Percentiles rank a stretch among this genome's conserved stretches.
Evolutionary conservation across 2,329 filamentous ascomycete genomes (phyloP).

Genomic region (Ceratocystis cubensis): DNA sequence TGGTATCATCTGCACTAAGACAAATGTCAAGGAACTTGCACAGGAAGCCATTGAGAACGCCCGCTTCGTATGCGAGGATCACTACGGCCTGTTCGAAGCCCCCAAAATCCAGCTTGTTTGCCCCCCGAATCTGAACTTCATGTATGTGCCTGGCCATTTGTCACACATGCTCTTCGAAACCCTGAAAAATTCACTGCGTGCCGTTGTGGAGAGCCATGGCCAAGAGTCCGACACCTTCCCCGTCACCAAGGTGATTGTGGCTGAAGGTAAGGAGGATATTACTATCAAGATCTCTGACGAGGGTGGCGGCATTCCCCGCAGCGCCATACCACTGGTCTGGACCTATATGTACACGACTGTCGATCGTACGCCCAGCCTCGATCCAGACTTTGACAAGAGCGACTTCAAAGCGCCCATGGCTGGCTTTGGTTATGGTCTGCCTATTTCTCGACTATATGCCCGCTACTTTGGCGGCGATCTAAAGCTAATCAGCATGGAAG

Average conservation of each 20-base stretch:
- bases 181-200: slow-evolving; percentile 92
- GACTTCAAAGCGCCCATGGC: slow-evolving; percentile 99
- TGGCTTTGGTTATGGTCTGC: slow-evolving; percentile 93
- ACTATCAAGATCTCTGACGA: slow-evolving; percentile 98
- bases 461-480: slow-evolving; percentile 95
- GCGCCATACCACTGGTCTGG: slow-evolving; percentile 94
- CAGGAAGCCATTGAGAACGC: slow-evolving; percentile 98
- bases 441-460: slow-evolving; percentile 87
- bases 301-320: slow-evolving; percentile 86
- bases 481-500: slow-evolving; percentile 98
- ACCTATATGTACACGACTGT: slow-evolving; percentile 99
- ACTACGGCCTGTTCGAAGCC: slow-evolving; percentile 93
- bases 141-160: slow-evolving; percentile 98
- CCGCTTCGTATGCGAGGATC: slow-evolving; percentile 96
- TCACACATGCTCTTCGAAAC: slow-evolving; percentile 99
- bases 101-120: slow-evolving; percentile 95
- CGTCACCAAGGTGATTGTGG: slow-evolving; percentile 92
- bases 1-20: slow-evolving; percentile 97
- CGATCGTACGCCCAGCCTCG: slow-evolving; percentile 83
- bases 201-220: slow-evolving; percentile 89
- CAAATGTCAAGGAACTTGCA: slow-evolving; percentile 86
- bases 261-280: slow-evolving; percentile 95
- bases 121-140: slow-evolving; percentile 88
- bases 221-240: slow-evolving; percentile 94
- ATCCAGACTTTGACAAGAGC: slow-evolving; percentile 96